Conservation (phyloP, 225 moss, liverwort and hornwort species). For the Pleurozium schreberi region DNA sequence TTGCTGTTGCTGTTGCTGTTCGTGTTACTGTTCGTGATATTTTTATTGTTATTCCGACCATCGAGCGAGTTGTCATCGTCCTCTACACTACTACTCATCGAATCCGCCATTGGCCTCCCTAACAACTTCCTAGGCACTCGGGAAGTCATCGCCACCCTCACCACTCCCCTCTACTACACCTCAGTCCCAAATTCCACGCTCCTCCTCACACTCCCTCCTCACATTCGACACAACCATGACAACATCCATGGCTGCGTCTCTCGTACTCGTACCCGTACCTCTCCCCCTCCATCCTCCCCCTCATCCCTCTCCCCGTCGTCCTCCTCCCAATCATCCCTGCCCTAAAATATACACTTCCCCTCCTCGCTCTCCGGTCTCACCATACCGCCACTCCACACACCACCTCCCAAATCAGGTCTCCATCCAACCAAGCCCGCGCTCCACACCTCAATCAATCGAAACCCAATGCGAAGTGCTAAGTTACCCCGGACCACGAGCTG, state of each 20-base stretch:
- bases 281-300: slow-evolving; percentile 1
- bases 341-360: slow-evolving; percentile 1
- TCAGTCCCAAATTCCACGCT: not conserved
- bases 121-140: slow-evolving; percentile 20
- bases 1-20: not conserved
- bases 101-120: slow-evolving; percentile 69
- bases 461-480: not conserved
- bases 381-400: not conserved
- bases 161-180: not conserved
- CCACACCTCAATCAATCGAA: not conserved
- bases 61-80: slow-evolving; percentile 74
- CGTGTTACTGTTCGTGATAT: not conserved
- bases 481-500: not conserved
- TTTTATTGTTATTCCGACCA: slow-evolving; percentile 20
- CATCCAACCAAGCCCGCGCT: not conserved
- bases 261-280: not conserved
- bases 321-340: slow-evolving; percentile 6
- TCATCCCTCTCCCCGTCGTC: not conserved
- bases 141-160: slow-evolving; percentile 4
- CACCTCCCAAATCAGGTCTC: not conserved
- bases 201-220: not conserved
- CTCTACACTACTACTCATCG: slow-evolving; percentile 66
- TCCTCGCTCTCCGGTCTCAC: not conserved
- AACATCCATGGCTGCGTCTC: slow-evolving; percentile 4
- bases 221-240: slow-evolving; percentile 17